Evolutionary conservation across 2,329 filamentous ascomycete genomes (phyloP), one percentile per base, ranked within the genome.

Genomic region (Pseudodiploospora longispora): DNA sequence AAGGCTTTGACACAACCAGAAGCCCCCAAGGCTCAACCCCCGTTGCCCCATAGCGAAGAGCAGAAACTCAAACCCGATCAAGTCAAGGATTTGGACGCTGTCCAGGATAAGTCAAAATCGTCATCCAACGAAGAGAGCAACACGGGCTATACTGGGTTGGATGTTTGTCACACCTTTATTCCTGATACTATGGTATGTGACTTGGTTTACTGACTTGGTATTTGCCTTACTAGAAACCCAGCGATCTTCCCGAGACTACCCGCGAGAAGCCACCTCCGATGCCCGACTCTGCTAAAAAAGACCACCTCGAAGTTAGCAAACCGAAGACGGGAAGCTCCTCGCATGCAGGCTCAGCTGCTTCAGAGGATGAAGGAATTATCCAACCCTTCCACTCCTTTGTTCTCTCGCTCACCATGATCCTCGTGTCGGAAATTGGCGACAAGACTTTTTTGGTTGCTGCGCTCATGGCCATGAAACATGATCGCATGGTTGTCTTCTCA

Each of bases 401-500:
- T 9, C 81, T 97, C 30, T 95, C 93, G 10, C 81, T 96, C 48
- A 91, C 90, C 46, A 98, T 97, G 93, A 98, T 98, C 57, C 72
- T 97, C 50, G 85, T 97, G 56, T 96, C 91, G 38, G 93, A 98
- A 64, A 82, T 98, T 56, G 93, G 93, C 51, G 93, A 98, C 77
- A 98, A 98, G 70, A 98, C 93, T 0, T 98, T 98, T 71, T 76
- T 98, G 36, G 88, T 98, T 27, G 93, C 93, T 6, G 91, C 90
- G 6, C 78, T 98, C 12, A 98, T 98, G 93, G 93, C 93, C 9
- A 98, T 98, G 93, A 93, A 95, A 62, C 91, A 98, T 58, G 85
- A 93, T 50, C 84, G 93, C 42, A 71, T 95, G 51, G 77, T 97
- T 9, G 93, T 98, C 49, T 98, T 98, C 68, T 86, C 87, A 2